phyloP scores from a whole-genome alignment of 1,284 basidiomycete genomes.

The Rhodotorula sp. region DNA sequence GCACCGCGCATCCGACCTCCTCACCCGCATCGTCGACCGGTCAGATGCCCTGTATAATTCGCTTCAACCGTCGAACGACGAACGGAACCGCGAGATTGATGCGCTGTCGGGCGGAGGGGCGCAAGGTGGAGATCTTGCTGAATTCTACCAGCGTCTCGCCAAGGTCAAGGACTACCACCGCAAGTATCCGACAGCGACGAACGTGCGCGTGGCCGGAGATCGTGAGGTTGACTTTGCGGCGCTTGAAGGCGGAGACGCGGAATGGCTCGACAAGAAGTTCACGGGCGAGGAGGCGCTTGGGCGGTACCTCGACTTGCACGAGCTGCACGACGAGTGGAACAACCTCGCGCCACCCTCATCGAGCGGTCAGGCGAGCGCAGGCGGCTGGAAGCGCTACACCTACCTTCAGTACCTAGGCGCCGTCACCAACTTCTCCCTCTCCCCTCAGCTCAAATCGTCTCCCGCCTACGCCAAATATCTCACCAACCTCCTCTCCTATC shows the following conservation, averaged over 20 bases:
- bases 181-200: slow-evolving; percentile 84
- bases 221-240: slow-evolving; percentile 46
- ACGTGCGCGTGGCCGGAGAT: slow-evolving; percentile 48
- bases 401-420: slow-evolving; percentile 83
- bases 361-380: slow-evolving; percentile 50
- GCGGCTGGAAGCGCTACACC: slow-evolving; percentile 56
- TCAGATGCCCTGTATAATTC: slow-evolving; percentile 44
- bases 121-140: slow-evolving; percentile 69
- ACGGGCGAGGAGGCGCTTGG: slow-evolving; percentile 95
- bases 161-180: slow-evolving; percentile 94
- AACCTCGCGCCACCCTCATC: slow-evolving; percentile 64
- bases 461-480: slow-evolving; percentile 65
- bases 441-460: slow-evolving; percentile 34
- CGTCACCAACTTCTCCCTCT: slow-evolving; percentile 29
- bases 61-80: slow-evolving; percentile 53
- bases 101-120: slow-evolving; percentile 50
- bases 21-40: slow-evolving; percentile 57
- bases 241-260: slow-evolving; percentile 40
- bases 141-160: slow-evolving; percentile 91
- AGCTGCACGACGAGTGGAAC: slow-evolving; percentile 81
- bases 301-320: slow-evolving; percentile 89
- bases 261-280: slow-evolving; percentile 72
- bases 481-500: slow-evolving; percentile 73
- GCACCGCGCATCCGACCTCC: slow-evolving; percentile 48
- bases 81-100: slow-evolving; percentile 52